These are phyloP conservation scores for Stachybotrys elegans DNA, from an alignment of 2,329 filamentous ascomycete genomes.

Conservation along the genomic window DNA sequence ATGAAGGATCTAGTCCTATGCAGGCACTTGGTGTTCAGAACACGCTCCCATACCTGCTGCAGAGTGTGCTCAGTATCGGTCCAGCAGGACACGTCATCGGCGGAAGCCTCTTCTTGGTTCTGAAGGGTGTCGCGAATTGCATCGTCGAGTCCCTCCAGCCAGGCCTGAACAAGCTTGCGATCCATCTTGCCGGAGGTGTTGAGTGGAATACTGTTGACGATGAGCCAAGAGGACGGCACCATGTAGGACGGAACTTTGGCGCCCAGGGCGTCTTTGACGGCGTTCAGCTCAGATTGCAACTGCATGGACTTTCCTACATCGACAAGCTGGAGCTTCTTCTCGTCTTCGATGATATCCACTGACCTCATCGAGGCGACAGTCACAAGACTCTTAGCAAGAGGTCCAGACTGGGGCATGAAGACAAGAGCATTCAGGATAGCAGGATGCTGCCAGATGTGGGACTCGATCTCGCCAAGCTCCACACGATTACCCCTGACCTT, in stretches of 20 bases:
- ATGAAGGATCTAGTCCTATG: constrained; percentile 25
- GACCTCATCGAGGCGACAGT: not conserved
- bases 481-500: constrained; percentile 38
- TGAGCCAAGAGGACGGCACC: constrained; percentile 16
- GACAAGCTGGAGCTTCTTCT: constrained; percentile 3
- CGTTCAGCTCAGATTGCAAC: not conserved
- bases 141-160: not conserved
- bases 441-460: not conserved
- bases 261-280: constrained; percentile 5
- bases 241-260: constrained; percentile 12
- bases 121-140: constrained; percentile 1
- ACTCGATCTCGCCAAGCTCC: constrained; percentile 35
- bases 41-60: not conserved
- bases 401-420: not conserved
- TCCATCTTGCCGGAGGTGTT: constrained; percentile 12
- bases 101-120: no score
- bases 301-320: not conserved
- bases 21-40: constrained; percentile 14
- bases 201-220: constrained; percentile 8
- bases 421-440: not conserved
- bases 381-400: no score
- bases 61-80: constrained; percentile 3
- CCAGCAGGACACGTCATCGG: no score
- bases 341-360: constrained; percentile 5
- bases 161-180: constrained; percentile 3